Evolutionary conservation across 495 filamentous ascomycete species (phyloP), one percentile per base, ranked within the genome.

Genomic region (Neurospora discreta): DNA sequence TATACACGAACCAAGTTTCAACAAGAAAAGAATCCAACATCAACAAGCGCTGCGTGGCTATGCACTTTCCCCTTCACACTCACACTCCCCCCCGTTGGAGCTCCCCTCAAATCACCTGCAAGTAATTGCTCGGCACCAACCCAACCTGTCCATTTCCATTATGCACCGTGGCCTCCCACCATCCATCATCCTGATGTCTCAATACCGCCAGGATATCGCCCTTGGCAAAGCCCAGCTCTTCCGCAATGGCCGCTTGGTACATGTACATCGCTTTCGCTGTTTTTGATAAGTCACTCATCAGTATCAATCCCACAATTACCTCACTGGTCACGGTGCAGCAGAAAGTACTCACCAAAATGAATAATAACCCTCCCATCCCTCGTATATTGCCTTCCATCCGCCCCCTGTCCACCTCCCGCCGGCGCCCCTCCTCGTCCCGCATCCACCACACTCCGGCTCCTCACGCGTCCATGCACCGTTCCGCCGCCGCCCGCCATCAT

Each of bases 121-220:
- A 82, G 78, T 99, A 99, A 81, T 99, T 99, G 81, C 94, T 97
- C 30, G 96, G 96, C 69, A 98, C 96, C 77, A 99, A 84, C 33
- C 96, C 96, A 13, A 91, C 83, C 75, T 89, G 86, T 36, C 89
- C 90, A 75, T 88, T 89, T 23, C 83, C 83, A 0, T 92, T 92
- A 69, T 93, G 92, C 70, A 97, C 88, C 82, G 98, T 94, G 16
- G 96, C 95, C 84, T 98, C 95, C 96, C 96, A 99, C 96, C 96
- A 99, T 13, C 96, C 96, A 78, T 99, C 96, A 81, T 99, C 96
- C 79, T 99, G 96, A 72, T 94, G 88, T 73, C 93, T 86, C 41
- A 97, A 82, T n/a, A 99, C 89, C 1, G 95, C 93, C 9, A 99
- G 83, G 69, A 92, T 85, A 78, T 99, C 96, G 68, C 96, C 96